Percentiles rank a stretch among this genome's conserved stretches.
These are phyloP conservation scores for Perkinsus chesapeaki DNA, from an alignment of 169 alveolate genomes.

Conservation along the genomic window DNA sequence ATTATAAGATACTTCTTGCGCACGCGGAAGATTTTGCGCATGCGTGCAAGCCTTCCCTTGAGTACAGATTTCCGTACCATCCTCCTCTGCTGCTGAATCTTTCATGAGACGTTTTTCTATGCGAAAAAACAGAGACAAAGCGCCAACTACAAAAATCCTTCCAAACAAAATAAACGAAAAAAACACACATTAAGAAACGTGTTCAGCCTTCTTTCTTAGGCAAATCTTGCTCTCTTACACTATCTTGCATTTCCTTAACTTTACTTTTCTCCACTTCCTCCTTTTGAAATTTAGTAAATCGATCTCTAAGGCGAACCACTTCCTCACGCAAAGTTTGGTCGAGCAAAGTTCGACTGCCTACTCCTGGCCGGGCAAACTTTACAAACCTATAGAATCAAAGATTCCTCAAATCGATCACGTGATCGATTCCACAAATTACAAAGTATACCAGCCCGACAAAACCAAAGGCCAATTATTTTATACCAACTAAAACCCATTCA, in stretches of 20 bases:
- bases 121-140: background rate
- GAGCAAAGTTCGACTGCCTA: background rate
- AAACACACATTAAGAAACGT: background rate
- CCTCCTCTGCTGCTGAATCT: too few species aligned
- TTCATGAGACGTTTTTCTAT: background rate
- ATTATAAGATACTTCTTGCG: background rate
- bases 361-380: background rate
- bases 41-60: background rate
- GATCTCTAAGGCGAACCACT: background rate
- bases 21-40: background rate
- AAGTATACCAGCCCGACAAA: too few species aligned
- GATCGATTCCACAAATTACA: too few species aligned
- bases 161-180: background rate
- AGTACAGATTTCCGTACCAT: background rate
- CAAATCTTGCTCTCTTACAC: background rate
- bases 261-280: background rate
- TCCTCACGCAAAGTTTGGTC: background rate
- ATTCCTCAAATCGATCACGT: too few species aligned
- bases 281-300: background rate
- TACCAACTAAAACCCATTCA: too few species aligned
- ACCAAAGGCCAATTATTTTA: too few species aligned
- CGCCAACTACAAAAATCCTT: background rate
- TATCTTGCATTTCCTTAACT: background rate
- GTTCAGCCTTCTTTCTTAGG: background rate
- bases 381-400: too few species aligned